phyloP scores from a whole-genome alignment of 2,329 filamentous ascomycete genomes.

The Daldinia eschscholtzii region DNA sequence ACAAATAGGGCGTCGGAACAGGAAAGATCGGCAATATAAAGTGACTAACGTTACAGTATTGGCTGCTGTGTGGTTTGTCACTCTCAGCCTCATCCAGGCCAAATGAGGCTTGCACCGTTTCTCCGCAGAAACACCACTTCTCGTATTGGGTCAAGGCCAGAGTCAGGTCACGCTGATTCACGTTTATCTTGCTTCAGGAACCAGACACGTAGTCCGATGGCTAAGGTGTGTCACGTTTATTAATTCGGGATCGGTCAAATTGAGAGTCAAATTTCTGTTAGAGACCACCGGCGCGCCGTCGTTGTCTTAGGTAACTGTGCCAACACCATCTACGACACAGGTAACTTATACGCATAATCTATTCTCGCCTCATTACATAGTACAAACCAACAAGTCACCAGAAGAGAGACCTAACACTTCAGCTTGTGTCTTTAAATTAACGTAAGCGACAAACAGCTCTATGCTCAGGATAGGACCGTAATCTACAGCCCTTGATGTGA shows the following conservation, averaged over 20 bases:
- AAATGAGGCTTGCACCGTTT: constrained; percentile 43
- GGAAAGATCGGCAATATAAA: constrained; percentile 40
- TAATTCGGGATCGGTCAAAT: constrained; percentile 10
- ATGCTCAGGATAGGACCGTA: not conserved
- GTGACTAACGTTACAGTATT: constrained; percentile 41
- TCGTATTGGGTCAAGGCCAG: constrained; percentile 33
- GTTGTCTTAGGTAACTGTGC: constrained; percentile 33
- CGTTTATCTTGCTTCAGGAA: constrained; percentile 18
- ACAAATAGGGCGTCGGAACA: constrained; percentile 15
- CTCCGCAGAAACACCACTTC: constrained; percentile 38
- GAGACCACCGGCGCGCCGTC: constrained; percentile 12
- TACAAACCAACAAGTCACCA: constrained; percentile 1
- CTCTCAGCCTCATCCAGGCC: constrained; percentile 44
- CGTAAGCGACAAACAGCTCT: not conserved
- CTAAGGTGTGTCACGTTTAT: constrained; percentile 25
- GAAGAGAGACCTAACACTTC: constrained; percentile 1
- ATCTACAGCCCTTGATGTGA: not conserved
- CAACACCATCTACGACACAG: constrained; percentile 5
- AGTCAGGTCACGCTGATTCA: constrained; percentile 37
- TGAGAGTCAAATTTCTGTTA: constrained; percentile 14
- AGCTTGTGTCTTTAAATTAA: constrained; percentile 6
- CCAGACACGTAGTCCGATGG: constrained; percentile 12
- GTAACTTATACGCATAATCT: constrained; percentile 14
- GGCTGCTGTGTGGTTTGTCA: constrained; percentile 36
- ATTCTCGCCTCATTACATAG: constrained; percentile 12